Conservation (phyloP, 139 green algal genomes). For the Chlorella sp. region DNA sequence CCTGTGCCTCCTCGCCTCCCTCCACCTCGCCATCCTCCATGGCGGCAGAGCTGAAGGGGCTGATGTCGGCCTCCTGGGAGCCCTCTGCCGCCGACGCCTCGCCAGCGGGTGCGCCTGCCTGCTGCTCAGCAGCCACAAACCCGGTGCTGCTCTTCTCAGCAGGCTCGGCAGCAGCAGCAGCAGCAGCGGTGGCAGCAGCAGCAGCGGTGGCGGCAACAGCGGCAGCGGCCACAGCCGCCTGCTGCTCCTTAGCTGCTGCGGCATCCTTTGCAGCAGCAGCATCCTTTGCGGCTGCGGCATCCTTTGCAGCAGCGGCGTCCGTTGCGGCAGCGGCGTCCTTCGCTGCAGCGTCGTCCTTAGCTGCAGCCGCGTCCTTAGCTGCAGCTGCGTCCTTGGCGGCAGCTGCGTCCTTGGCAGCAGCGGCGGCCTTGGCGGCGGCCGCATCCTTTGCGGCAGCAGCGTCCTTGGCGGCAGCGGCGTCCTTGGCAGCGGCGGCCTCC, state of each 20-base stretch:
- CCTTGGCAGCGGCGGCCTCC: too few species aligned
- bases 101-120: background rate
- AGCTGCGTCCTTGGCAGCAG: background rate
- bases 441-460: too few species aligned
- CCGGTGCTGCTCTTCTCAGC: slow-evolving; percentile 17
- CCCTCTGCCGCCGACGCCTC: background rate
- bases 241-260: slow-evolving; percentile 1
- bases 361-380: background rate
- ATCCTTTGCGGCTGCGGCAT: background rate
- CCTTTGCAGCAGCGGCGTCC: slow-evolving; percentile 12
- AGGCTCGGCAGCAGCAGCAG: slow-evolving; percentile 25
- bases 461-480: too few species aligned
- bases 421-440: background rate
- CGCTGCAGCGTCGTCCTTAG: background rate
- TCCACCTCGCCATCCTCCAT: slow-evolving; percentile 11
- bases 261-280: slow-evolving; percentile 15
- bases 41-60: slow-evolving; percentile 20
- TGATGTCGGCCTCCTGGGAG: background rate
- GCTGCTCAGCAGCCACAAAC: slow-evolving; percentile 15
- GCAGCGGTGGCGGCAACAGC: background rate
- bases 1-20: slow-evolving; percentile 12
- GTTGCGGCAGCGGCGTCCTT: background rate
- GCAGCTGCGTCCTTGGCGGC: background rate
- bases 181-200: background rate
- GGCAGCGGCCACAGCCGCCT: background rate